Conservation (phyloP, 108 stramenopile genomes). For the Nitzschia palea region DNA sequence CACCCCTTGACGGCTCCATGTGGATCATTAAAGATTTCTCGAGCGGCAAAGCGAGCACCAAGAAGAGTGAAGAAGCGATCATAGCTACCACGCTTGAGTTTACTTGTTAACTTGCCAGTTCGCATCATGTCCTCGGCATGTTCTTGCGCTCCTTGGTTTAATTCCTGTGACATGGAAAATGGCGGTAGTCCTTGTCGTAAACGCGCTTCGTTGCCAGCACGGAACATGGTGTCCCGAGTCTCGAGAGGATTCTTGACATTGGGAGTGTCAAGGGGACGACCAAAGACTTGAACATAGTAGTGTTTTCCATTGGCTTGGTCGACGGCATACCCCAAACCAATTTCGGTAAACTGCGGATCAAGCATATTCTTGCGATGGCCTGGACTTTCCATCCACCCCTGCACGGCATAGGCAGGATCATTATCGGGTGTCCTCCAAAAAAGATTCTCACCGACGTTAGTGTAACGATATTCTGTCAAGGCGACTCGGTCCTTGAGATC, state of each 20-base stretch:
- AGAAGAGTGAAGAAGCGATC: slow-evolving; percentile 2
- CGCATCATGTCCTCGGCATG: slow-evolving; percentile 3
- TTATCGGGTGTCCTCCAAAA: slow-evolving; percentile 2
- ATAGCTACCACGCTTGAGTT: slow-evolving; percentile 1
- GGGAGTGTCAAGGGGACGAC: slow-evolving; percentile 1
- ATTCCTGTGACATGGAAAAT: background rate
- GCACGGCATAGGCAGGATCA: background rate
- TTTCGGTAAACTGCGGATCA: slow-evolving; percentile 1
- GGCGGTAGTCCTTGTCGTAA: background rate
- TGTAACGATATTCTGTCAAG: slow-evolving; percentile 1
- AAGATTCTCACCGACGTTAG: slow-evolving; percentile 5
- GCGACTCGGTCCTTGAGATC: slow-evolving; percentile 7
- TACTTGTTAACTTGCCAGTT: background rate
- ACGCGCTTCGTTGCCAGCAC: background rate
- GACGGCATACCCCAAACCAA: background rate
- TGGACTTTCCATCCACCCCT: background rate
- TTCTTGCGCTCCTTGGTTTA: background rate
- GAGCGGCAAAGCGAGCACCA: background rate
- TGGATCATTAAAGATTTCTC: background rate
- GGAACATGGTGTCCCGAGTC: background rate
- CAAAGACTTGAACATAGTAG: slow-evolving; percentile 7
- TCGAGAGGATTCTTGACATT: background rate
- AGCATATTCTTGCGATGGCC: slow-evolving; percentile 8
- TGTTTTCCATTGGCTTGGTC: background rate
- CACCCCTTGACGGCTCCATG: background rate